Evolutionary conservation across 768 basidiomycete genomes (phyloP), one percentile per base, ranked within the genome.

Genomic region (Phylloporus rhodoxanthus): DNA sequence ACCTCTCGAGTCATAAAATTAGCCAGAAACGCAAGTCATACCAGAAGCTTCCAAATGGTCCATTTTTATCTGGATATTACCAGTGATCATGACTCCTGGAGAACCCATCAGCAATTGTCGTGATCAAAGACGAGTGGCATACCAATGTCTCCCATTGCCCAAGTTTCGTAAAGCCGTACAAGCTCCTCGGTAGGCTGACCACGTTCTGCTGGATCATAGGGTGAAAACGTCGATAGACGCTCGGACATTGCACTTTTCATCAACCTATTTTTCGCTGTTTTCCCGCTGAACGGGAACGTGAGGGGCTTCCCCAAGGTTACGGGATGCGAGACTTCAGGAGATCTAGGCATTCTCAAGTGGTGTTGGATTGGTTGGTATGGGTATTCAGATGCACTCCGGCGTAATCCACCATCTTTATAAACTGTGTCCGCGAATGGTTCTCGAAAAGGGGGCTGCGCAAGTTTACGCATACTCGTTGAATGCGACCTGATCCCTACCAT

Each of bases 181-280:
- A 68, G 65, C 46, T 68, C 68, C 21, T 69, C 68, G 1, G 68
- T 68, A 19, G 66, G 66, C 20, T 52, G 57, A 15, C 66, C 66
- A 7, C 66, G 67, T 1, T 64, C 56, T 43, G 26, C 48, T 3
- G 66, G 64, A 39, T 70, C 62, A 25, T 51, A 53, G 14, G 62
- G 37, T 1, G 68, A 69, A 40, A 69, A 68, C 1, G 68, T 68
- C 4, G 66, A 66, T 36, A 68, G 60, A 11, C 68, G 64, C 40
- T 68, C 66, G 5, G 66, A 70, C 66, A 68, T 70, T 1, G 66
- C 66, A 45, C 66, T 67, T 52, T 68, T 68, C 62, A 68, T 55
- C 43, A 68, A 25, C 45, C 50, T 68, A 48, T 69, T 69, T 54
- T 54, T 68, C 1, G 65, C 56, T 1, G 29, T 56, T 50, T 59